Evolutionary conservation across 1,284 basidiomycete species (phyloP), one percentile per base, ranked within the genome.

Genomic region (Trichosporon asahii): DNA sequence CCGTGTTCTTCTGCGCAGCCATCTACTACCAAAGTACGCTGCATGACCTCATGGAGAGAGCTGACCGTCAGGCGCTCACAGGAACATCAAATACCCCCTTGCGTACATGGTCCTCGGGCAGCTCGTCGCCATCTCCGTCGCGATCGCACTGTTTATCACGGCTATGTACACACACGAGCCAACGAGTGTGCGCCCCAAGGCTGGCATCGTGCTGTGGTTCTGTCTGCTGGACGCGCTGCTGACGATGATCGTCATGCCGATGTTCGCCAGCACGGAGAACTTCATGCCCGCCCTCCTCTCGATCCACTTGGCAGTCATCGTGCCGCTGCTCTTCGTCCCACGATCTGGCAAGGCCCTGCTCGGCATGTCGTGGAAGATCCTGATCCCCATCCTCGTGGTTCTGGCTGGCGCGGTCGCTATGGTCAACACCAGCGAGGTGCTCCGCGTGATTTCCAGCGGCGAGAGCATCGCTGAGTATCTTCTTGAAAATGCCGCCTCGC

Each of bases 41-140:
- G 6, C 3, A 11, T 3, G 21, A 14, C 23, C 2, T 4, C 4
- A 21, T n/a, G n/a, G n/a, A 33, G 44, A 46, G 46, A 53, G 35
- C 72, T 71, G 40, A 72, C 66, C 23, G 49, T 23, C 73, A 85
- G 89, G 87, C 35, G 80, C 81, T 46, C 81, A 84, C 44, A 79
- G 86, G 57, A 78, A 82, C n/a, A 85, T 91, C 70, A 87, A 85
- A 71, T 85, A 87, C 70, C 74, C 88, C 0, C 89, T 88, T 88
- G 88, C 88, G 0, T 91, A 90, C 82, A 90, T 91, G 90, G 82
- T 91, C 46, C 85, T 92, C 3, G 90, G 90, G 6, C 90, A 91
- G 80, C 77, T 91, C 15, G 90, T 91, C 64, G 90, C 90, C 46
- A 89, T 91, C 60, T 89, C 88, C 14, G 88, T 91, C 46, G 88